Evolutionary conservation across 2,329 filamentous ascomycete species (phyloP).

Genomic region (Apiospora aurea): DNA sequence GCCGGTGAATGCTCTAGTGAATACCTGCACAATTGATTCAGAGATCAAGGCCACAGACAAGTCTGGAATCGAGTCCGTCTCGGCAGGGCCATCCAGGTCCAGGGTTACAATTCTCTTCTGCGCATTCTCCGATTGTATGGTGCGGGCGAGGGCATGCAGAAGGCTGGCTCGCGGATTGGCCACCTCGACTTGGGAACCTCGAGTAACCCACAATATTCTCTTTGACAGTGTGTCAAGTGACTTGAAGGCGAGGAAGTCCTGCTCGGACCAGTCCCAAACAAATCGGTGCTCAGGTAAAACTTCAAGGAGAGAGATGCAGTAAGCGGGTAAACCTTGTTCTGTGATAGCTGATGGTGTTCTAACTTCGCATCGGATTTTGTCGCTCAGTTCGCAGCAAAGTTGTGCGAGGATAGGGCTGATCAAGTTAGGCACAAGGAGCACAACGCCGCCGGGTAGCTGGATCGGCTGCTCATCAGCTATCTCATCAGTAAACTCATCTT

Average conservation of each 20-base stretch:
- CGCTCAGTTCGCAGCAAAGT: conserved; percentile 28
- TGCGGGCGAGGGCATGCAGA: conserved; percentile 55
- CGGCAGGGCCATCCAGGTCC: conserved; percentile 45
- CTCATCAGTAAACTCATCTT: neutral
- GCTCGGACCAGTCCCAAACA: conserved; percentile 49
- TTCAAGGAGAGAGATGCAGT: conserved; percentile 58
- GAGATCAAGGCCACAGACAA: conserved; percentile 22
- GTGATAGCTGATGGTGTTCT: conserved; percentile 28
- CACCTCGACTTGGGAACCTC: conserved; percentile 35
- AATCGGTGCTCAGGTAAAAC: conserved; percentile 38
- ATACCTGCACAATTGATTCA: conserved; percentile 36
- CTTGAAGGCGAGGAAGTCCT: conserved; percentile 50
- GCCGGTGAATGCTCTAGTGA: conserved; percentile 32
- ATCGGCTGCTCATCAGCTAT: neutral
- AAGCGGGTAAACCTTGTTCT: conserved; percentile 30
- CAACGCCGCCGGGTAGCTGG: conserved; percentile 13
- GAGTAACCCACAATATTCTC: conserved; percentile 35
- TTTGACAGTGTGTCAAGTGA: conserved; percentile 41
- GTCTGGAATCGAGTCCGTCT: neutral
- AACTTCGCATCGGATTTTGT: conserved; percentile 29
- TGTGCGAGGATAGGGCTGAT: conserved; percentile 4
- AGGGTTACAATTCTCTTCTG: conserved; percentile 51
- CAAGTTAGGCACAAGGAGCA: conserved; percentile 30
- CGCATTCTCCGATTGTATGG: conserved; percentile 57
- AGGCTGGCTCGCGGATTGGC: conserved; percentile 46